Evolutionary conservation across 2,329 filamentous ascomycete species (phyloP), one percentile per base, ranked within the genome.

Genomic region (Fusarium secorum): DNA sequence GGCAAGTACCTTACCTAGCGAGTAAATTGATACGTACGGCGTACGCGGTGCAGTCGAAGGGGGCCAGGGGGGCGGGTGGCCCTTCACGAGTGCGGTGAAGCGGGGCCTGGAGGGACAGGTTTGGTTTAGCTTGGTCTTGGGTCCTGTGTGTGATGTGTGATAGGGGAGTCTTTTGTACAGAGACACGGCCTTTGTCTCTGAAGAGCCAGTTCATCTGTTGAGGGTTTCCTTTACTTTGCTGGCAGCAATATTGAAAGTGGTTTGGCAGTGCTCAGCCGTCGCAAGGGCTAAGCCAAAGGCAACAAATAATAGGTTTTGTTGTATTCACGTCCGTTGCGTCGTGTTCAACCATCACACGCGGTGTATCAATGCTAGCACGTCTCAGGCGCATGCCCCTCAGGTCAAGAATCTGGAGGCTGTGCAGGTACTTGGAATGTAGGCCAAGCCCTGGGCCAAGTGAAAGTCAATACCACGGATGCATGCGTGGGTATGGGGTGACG

Each of bases 371-470:
- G 70, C 71, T 76, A 75, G 64, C 63, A 61, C 52, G 70, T 67
- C 66, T 70, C 72, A 58, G 35, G 24, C 49, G 28, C 56, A 30
- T 38, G 13, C 39, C 53, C 49, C 54, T 64, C 66, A 63, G 70
- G 54, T 68, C 56, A 39, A 36, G 51, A 70, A 68, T 54, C 63
- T 62, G 68, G 51, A 66, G 74, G 73, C 74, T 75, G 74, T 75
- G 74, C 66, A 76, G 60, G 60, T 76, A 76, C 75, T 45, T 74
- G 66, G 66, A 73, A 72, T 70, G 66, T 44, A 53, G 49, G 70
- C 70, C 61, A 60, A 46, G 35, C 28, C n/a, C 60, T 56, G 56
- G 45, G 60, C 53, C 45, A 56, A 42, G 41, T 32, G 26, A 53
- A 74, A 72, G 73, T 74, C 73, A 38, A 60, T 24, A 45, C 41